Base-by-base conservation (phyloP, 2,329 filamentous ascomycete species). In the Ilyonectria destructans region DNA sequence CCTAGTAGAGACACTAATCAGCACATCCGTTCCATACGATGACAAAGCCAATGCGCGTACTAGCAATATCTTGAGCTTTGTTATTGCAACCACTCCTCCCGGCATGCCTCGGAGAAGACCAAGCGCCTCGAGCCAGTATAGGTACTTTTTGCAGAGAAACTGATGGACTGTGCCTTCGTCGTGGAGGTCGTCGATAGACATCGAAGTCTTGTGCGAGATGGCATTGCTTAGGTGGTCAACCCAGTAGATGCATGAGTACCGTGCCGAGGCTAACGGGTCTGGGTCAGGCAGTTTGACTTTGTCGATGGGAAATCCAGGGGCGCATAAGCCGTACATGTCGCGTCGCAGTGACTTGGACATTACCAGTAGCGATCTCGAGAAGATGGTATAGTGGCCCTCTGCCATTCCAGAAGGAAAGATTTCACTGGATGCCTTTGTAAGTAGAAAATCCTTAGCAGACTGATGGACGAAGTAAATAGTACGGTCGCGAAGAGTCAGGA, bases 361-460 rank as follows among this genome's bases (percentile, higher is more conserved):
- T 3, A 69, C 62, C 17, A 77, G 5, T 2, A 85, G 60, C 6
- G 81, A 85, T 26, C 69, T 73, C 3, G 64, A 74, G 58, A 82
- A 79, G 8, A 85, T 78, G 0, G 3, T 6, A 17, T 74, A 37
- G 61, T 85, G 80, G 17, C 71, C 62, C 2, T 72, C 48, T 31
- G 61, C 48, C 5, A 58, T 31, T 3, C 80, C 77, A 23, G 19
- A 51, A 10, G 78, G 77, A 45, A 82, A 80, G 6, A 83, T 71
- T n/a, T 68, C 45, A n/a, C 59, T 17, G 5, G 58, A 59, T 56
- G 68, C 69, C 8, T 75, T 63, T 19, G 70, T 37, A 84, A 45
- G 31, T 2, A 86, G 62, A 68, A 77, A 83, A 19, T 85, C 83
- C 67, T 84, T 83, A 0, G 82, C 84, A 5, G 82, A 84, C 63